Conservation (phyloP, 75 land plant genomes). For the Chamaecyparis obtusa region DNA sequence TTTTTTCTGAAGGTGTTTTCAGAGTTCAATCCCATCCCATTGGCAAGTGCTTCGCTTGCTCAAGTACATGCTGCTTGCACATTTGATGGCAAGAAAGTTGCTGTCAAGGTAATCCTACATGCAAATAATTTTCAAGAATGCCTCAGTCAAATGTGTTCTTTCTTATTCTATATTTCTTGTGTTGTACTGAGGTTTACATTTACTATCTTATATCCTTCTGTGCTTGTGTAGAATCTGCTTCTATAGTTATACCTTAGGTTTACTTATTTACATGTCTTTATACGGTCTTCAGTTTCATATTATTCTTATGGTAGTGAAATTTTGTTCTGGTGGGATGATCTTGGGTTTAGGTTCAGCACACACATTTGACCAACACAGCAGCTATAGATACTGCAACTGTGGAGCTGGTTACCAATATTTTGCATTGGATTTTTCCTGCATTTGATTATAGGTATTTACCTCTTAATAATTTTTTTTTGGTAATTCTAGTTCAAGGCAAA, state of each 20-base stretch:
- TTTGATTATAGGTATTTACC: slow-evolving; percentile 84
- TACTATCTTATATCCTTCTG: not conserved
- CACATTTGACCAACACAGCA: slow-evolving; percentile 95
- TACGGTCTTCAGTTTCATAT: not conserved
- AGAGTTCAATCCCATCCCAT: slow-evolving; percentile 81
- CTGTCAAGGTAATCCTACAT: slow-evolving; percentile 74
- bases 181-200: not conserved
- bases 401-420: slow-evolving; percentile 61
- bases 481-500: not conserved
- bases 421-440: slow-evolving; percentile 76
- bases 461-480: not conserved
- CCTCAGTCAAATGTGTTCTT: not conserved
- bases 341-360: slow-evolving; percentile 83
- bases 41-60: slow-evolving; percentile 99
- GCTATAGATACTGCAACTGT: slow-evolving; percentile 90
- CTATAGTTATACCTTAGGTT: not conserved
- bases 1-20: slow-evolving; percentile 51
- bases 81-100: slow-evolving; percentile 82
- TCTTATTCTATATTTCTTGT: not conserved
- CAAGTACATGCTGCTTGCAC: slow-evolving; percentile 93
- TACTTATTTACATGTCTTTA: slow-evolving; percentile 1
- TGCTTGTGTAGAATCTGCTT: not conserved
- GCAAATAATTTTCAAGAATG: not conserved
- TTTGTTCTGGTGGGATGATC: slow-evolving; percentile 5
- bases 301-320: not conserved